Base-by-base conservation (phyloP, 768 basidiomycete species). In the Flagelloscypha sp. region DNA sequence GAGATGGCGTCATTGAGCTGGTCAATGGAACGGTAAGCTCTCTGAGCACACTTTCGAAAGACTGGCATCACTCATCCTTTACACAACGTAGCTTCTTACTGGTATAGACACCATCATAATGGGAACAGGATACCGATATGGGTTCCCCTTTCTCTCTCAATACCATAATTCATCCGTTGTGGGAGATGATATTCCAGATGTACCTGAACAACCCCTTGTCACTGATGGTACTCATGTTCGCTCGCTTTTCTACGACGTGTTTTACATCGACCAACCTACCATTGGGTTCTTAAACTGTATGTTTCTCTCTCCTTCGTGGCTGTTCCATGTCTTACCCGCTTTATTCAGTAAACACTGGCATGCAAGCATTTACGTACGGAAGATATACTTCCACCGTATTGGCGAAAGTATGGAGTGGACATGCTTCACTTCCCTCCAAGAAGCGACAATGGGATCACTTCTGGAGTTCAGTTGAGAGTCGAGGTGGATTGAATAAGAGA, bases 221-320 rank as follows among this genome's bases (percentile, higher is more conserved):
- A 63, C 63, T 0, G 59, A 66, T 39, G 66, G 68, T 10, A 53
- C 55, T 1, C 58, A 60, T 27, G 45, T 68, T 19, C 62, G 62
- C 6, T 57, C 63, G 2, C 48, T 68, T 3, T 58, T 64, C 40
- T 49, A 60, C 27, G 65, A 66, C 34, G 40, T 58, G 0, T 60
- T 66, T 39, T 68, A 64, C 42, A 66, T 70, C 30, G 59, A 63
- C 7, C 65, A 70, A 30, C 65, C 66, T 2, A 65, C 66, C 3
- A 46, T 70, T 4, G 55, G 56, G 2, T 67, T 68, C 33, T 47
- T 61, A 19, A 57, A 58, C 30, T 49, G 62, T 61, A 35, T 21
- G 56, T 45, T 29, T n/a, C 15, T 10, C 7, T 6, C 11, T n/a
- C n/a, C n/a, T n/a, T n/a, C n/a, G n/a, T 7, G 20, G 23, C 13